Evolutionary conservation across 345 rosid genomes (phyloP).

Genomic region (Limnanthes douglasii): DNA sequence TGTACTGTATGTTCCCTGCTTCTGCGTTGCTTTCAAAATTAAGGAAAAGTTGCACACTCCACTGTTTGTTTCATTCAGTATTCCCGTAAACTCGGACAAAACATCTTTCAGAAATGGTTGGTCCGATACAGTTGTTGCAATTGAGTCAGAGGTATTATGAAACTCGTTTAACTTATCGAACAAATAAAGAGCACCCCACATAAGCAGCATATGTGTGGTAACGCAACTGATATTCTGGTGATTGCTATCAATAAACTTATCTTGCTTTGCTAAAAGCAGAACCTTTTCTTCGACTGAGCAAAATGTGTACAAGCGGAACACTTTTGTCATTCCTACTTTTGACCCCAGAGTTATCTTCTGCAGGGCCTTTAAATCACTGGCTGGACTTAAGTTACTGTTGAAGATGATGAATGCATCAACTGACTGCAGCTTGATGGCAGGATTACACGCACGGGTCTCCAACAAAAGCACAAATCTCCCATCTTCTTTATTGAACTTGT

Average conservation of each 20-base stretch:
- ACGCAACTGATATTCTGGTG: constrained; percentile 21
- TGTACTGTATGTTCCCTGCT: constrained; percentile 30
- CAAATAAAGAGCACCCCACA: constrained; percentile 70
- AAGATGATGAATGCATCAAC: constrained; percentile 61
- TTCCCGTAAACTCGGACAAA: constrained; percentile 27
- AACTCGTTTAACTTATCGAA: constrained; percentile 51
- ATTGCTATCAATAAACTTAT: too few relatives aligned
- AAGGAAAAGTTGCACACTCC: constrained; percentile 21
- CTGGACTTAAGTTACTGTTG: constrained; percentile 68
- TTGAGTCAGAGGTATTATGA: constrained; percentile 24
- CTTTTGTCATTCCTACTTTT: constrained; percentile 32
- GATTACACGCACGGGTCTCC: constrained; percentile 73
- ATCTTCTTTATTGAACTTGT: constrained; percentile 54
- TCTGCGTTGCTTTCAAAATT: constrained; percentile 44
- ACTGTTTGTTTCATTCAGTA: constrained; percentile 17
- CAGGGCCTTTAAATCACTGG: constrained; percentile 48
- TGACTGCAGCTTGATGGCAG: constrained; percentile 53
- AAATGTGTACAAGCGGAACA: constrained; percentile 63
- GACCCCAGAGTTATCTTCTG: constrained; percentile 64
- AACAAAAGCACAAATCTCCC: constrained; percentile 64
- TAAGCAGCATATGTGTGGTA: constrained; percentile 45
- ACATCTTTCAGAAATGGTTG: too few relatives aligned
- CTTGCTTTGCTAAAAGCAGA: constrained; percentile 53
- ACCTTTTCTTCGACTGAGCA: constrained; percentile 70
- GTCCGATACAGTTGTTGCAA: constrained; percentile 21